These are phyloP conservation scores for Wickerhamiella nectarea DNA, from an alignment of 805 yeast genomes.

Conservation along the genomic window DNA sequence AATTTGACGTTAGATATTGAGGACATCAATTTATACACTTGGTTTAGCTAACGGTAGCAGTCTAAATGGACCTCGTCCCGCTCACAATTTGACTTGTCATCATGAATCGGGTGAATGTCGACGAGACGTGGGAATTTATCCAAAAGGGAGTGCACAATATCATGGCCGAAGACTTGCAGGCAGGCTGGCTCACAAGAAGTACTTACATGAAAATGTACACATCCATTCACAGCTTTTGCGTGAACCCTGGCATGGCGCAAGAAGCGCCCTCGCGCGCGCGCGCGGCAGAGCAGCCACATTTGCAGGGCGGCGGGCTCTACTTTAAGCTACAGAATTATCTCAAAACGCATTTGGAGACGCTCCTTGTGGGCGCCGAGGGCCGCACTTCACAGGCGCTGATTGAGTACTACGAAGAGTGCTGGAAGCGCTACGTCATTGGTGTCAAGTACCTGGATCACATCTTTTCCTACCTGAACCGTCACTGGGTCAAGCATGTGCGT, in stretches of 20 bases:
- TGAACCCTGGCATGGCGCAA: slow-evolving; percentile 23
- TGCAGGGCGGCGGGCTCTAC: slow-evolving; percentile 87
- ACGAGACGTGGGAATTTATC: slow-evolving; percentile 30
- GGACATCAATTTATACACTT: too few species aligned
- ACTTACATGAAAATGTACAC: slow-evolving; percentile 87
- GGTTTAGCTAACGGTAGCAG: too few species aligned
- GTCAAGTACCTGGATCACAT: slow-evolving; percentile 86
- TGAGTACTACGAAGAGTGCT: slow-evolving; percentile 70
- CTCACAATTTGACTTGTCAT: not conserved
- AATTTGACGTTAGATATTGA: too few species aligned
- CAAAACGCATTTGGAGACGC: slow-evolving; percentile 32
- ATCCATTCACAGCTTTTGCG: slow-evolving; percentile 86
- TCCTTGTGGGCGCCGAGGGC: slow-evolving; percentile 18
- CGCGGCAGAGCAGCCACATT: slow-evolving; percentile 24
- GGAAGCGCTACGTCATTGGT: slow-evolving; percentile 84
- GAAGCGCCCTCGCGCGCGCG: slow-evolving; percentile 8
- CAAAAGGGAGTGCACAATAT: slow-evolving; percentile 29
- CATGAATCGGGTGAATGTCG: slow-evolving; percentile 22
- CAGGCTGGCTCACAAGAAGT: slow-evolving; percentile 26
- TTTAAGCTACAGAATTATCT: slow-evolving; percentile 55
- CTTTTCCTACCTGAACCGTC: slow-evolving; percentile 88
- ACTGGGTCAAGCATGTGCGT: slow-evolving; percentile 95
- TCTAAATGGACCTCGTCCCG: too few species aligned
- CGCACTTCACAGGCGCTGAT: slow-evolving; percentile 32
- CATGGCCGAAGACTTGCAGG: slow-evolving; percentile 26